phyloP scores from a whole-genome alignment of 1,284 basidiomycete genomes.

The Fomitiporia mediterranea region DNA sequence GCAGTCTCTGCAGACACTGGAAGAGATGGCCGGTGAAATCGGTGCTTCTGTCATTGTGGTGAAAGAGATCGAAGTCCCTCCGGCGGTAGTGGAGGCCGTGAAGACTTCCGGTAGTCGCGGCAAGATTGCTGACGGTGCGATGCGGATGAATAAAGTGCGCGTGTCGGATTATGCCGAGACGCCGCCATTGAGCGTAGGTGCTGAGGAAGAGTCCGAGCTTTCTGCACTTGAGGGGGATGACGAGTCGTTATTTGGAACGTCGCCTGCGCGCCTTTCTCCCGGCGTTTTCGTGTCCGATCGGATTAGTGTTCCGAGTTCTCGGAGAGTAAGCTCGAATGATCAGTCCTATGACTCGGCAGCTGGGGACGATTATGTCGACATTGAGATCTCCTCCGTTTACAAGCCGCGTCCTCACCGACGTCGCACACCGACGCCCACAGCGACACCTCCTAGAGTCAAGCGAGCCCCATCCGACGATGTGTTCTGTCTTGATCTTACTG shows the following conservation, averaged over 20 bases:
- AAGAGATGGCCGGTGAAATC: constrained; percentile 89
- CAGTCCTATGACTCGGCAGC: constrained; percentile 20
- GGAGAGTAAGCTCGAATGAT: background rate
- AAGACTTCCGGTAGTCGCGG: background rate
- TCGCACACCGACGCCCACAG: constrained; percentile 27
- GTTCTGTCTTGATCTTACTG: constrained; percentile 1
- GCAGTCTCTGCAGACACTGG: constrained; percentile 75
- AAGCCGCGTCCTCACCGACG: constrained; percentile 62
- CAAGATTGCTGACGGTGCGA: constrained; percentile 18
- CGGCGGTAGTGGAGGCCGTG: constrained; percentile 1
- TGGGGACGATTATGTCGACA: constrained; percentile 36
- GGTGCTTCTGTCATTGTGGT: constrained; percentile 86
- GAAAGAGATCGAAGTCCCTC: constrained; percentile 77
- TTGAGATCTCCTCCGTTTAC: constrained; percentile 65
- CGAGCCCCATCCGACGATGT: background rate
- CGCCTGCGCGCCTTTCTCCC: background rate
- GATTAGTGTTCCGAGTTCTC: background rate
- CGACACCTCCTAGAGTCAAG: background rate
- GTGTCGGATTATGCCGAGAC: constrained; percentile 11
- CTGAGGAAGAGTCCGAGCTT: constrained; percentile 36
- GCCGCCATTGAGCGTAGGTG: constrained; percentile 36
- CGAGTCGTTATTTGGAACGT: background rate
- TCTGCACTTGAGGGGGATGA: constrained; percentile 10
- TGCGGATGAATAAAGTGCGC: constrained; percentile 19
- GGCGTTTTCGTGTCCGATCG: background rate